These are phyloP conservation scores for Caloboletus firmus DNA, from an alignment of 1,284 basidiomycete genomes.

Conservation along the genomic window DNA sequence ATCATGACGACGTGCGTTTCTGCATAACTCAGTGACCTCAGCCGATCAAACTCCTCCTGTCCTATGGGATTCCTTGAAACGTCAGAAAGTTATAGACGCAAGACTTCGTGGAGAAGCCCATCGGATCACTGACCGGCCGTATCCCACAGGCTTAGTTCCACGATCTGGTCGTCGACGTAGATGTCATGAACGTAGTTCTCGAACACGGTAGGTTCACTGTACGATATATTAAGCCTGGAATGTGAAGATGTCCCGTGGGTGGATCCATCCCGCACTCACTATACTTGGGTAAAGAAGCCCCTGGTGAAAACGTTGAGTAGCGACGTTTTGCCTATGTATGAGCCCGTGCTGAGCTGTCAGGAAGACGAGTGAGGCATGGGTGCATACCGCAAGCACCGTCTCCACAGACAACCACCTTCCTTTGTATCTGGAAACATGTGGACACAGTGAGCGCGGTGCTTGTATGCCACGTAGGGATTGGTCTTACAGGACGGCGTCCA, in stretches of 20 bases:
- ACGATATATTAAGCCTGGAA: neutral
- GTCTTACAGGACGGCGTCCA: conserved; percentile 51
- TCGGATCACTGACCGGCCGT: conserved; percentile 73
- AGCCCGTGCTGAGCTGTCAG: conserved; percentile 23
- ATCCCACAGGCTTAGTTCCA: conserved; percentile 95
- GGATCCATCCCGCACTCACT: conserved; percentile 52
- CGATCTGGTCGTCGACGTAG: conserved; percentile 75
- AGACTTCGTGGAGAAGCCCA: neutral
- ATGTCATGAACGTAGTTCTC: conserved; percentile 92
- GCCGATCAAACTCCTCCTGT: conserved; percentile 93
- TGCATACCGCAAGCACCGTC: conserved; percentile 86
- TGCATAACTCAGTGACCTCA: conserved; percentile 89
- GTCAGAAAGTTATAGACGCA: conserved; percentile 27
- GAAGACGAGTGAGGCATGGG: neutral
- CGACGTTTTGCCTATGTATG: conserved; percentile 68
- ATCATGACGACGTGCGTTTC: conserved; percentile 95
- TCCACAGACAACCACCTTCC: conserved; percentile 83
- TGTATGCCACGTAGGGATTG: neutral
- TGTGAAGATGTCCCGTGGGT: neutral
- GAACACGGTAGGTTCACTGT: conserved; percentile 87
- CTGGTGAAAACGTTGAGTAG: conserved; percentile 82
- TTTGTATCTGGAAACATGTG: conserved; percentile 47
- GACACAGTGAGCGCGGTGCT: conserved; percentile 17
- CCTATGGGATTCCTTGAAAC: conserved; percentile 49
- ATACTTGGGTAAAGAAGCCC: conserved; percentile 86